Conservation (phyloP, 495 filamentous ascomycete genomes). For the Penicillium atrosanguineum region DNA sequence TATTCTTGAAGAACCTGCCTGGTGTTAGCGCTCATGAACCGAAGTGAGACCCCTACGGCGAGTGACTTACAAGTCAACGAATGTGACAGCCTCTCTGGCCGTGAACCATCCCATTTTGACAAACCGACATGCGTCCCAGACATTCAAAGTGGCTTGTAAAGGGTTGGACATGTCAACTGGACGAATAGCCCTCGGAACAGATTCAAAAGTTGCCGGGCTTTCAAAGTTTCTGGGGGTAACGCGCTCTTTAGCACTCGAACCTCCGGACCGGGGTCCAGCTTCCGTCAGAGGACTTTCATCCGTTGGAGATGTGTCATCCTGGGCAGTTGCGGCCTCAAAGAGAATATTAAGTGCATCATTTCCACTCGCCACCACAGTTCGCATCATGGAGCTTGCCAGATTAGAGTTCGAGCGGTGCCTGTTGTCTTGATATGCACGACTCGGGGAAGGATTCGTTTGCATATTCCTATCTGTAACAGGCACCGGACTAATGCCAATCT, state of each 20-base stretch:
- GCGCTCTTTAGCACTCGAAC: slow-evolving; percentile 9
- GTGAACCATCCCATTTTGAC: slow-evolving; percentile 55
- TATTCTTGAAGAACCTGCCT: slow-evolving; percentile 56
- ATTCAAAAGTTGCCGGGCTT: slow-evolving; percentile 21
- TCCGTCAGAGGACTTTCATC: slow-evolving; percentile 16
- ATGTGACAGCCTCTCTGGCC: slow-evolving; percentile 48
- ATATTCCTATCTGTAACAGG: slow-evolving; percentile 2
- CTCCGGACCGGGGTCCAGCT: slow-evolving; percentile 9
- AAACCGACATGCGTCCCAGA: slow-evolving; percentile 51
- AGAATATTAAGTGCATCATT: slow-evolving; percentile 55
- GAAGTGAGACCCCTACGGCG: neutral
- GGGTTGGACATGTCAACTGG: slow-evolving; percentile 34
- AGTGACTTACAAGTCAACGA: slow-evolving; percentile 51
- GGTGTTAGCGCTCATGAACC: neutral
- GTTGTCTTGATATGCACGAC: slow-evolving; percentile 15
- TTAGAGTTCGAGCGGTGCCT: slow-evolving; percentile 33
- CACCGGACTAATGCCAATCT: slow-evolving; percentile 15
- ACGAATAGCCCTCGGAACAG: slow-evolving; percentile 16
- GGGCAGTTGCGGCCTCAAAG: slow-evolving; percentile 49
- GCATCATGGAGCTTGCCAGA: slow-evolving; percentile 47
- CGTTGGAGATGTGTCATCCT: slow-evolving; percentile 20
- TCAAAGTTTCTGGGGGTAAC: slow-evolving; percentile 16
- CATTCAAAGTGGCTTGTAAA: slow-evolving; percentile 33
- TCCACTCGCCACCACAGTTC: slow-evolving; percentile 47
- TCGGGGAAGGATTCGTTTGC: slow-evolving; percentile 9